Evolutionary conservation across 2,329 filamentous ascomycete genomes (phyloP).

Genomic region (Pseudopithomyces maydicus): DNA sequence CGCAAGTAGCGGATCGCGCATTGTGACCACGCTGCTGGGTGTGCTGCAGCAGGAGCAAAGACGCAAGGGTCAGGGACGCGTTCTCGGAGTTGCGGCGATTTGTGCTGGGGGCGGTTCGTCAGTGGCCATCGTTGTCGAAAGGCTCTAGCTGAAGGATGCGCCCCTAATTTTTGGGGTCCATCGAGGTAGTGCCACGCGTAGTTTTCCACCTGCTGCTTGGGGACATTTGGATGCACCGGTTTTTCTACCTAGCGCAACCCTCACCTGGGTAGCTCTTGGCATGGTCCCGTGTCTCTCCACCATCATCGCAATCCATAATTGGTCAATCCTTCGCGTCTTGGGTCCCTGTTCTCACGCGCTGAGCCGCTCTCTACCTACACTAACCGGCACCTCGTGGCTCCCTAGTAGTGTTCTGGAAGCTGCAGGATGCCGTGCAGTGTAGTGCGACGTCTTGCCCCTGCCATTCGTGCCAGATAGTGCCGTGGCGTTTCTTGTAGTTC

Average conservation of each 20-base stretch:
- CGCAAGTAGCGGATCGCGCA: constrained; percentile 80
- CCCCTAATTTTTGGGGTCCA: too few species aligned
- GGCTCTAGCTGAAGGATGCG: background rate
- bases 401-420: background rate
- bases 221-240: background rate
- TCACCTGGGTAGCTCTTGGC: background rate
- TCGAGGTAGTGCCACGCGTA: background rate
- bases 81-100: constrained; percentile 78
- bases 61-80: constrained; percentile 77
- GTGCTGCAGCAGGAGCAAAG: constrained; percentile 79
- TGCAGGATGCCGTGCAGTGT: background rate
- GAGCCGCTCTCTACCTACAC: background rate
- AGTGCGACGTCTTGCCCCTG: background rate
- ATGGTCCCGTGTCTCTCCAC: background rate
- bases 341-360: background rate
- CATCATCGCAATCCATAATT: background rate
- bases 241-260: too few species aligned
- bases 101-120: constrained; percentile 92
- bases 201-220: background rate
- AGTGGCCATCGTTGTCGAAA: constrained; percentile 66
- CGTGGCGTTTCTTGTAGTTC: background rate
- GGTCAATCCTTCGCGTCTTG: background rate
- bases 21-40: constrained; percentile 73
- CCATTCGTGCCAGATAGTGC: background rate
- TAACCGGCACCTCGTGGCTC: background rate